Base-by-base conservation (phyloP, 306 rosid genomes). In the Prunus padus region DNA sequence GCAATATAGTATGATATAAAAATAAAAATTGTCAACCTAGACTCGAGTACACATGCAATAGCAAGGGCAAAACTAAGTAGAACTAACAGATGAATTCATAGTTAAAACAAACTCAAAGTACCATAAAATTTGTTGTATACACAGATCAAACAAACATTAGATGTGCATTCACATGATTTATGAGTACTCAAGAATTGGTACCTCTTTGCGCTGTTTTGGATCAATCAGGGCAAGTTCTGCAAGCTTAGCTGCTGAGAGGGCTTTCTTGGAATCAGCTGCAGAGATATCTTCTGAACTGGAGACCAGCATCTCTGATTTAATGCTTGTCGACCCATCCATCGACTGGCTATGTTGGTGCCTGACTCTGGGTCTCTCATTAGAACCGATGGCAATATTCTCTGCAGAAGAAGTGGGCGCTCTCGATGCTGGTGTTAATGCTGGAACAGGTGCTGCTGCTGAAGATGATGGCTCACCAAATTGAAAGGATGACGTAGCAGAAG, bases 151-250 rank as follows among this genome's bases (percentile, higher is more conserved):
- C 45, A 64, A 62, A 67, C 14, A 33, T 61, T 22, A 45, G 14
- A 56, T 55, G 37, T 72, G 57, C 25, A 42, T 46, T 19, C 9
- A 78, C 60, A 67, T 4, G 23, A 44, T 51, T 55, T 30, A 67
- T 15, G 61, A 73, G 4, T 49, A 26, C 23, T 66, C 16, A 40
- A 56, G 20, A 69, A 78, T 79, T 22, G 16, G 33, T 79, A 93
- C 98, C 98, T 89, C 85, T 94, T 94, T 3, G 98, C 98, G 22
- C 97, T n/a, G 98, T 79, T 94, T 94, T 70, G 98, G 98, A 78
- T 94, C 98, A 65, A 94, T 82, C 66, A 91, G 71, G 14, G 97
- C 97, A 59, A 94, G 98, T 75, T 94, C 98, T 0, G 96, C 91
- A 74, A 94, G 97, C 87, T 94, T 94, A 28, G 94, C 87, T 67